Evolutionary conservation across 140 eudicot species (phyloP).

Genomic region (Stevia rebaudiana): DNA sequence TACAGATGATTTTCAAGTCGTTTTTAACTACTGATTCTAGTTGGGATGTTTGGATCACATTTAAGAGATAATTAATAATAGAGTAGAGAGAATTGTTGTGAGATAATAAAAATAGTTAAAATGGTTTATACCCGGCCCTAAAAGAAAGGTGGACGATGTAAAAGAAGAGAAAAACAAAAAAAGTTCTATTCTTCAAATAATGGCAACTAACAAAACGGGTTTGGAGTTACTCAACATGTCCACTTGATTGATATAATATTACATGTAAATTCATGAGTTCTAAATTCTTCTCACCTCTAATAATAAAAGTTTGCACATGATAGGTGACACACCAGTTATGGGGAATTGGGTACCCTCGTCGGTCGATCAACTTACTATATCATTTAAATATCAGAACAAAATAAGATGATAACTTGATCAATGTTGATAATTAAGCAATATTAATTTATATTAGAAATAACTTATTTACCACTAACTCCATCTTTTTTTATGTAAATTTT

Average conservation of each 20-base stretch:
- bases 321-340: slow-evolving; percentile 5
- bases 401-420: not conserved
- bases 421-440: not conserved
- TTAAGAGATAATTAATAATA: too few relatives aligned
- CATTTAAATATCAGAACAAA: not conserved
- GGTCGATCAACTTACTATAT: not conserved
- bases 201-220: slow-evolving; percentile 2
- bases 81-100: too few relatives aligned
- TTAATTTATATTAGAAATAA: not conserved
- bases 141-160: too few relatives aligned
- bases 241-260: slow-evolving; percentile 5
- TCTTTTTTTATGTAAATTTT: not conserved
- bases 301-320: slow-evolving; percentile 13
- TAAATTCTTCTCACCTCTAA: not conserved
- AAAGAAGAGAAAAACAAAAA: not conserved
- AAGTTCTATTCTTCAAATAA: not conserved
- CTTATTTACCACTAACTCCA: not conserved
- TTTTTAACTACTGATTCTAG: too few relatives aligned
- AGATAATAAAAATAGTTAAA: too few relatives aligned
- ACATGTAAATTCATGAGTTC: slow-evolving; percentile 1
- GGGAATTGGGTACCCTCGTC: not conserved
- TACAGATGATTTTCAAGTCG: too few relatives aligned
- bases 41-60: too few relatives aligned
- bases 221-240: not conserved
- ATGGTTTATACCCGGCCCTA: too few relatives aligned